Base-by-base conservation (phyloP, 1,284 basidiomycete genomes). In the Cutaneotrichosporon daszewskae region DNA sequence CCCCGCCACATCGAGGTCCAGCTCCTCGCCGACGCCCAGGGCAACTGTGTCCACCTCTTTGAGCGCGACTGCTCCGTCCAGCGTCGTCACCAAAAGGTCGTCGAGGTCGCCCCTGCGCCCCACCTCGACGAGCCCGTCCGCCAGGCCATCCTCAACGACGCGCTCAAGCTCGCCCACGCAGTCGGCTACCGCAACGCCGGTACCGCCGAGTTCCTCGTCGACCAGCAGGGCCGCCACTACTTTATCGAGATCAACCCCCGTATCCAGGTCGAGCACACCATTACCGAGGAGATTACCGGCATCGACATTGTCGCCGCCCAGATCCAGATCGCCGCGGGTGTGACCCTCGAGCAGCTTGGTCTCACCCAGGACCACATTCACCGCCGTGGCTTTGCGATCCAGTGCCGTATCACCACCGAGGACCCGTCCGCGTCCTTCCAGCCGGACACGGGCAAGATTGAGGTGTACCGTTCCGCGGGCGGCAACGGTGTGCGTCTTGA, bases 21-120 rank as follows among this genome's bases (percentile, higher is more conserved):
- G 74, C 72, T 96, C 44, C 78, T 98, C 40, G 94, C 90, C 25
- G 94, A 98, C 67, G 81, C 78, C 4, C 72, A 83, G 49, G 94
- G 94, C 43, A 95, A 96, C 77, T 87, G 86, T 28, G 88, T 98
- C 53, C 92, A 97, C 71, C 80, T 98, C 27, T 97, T 95, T 60
- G 94, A 97, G 73, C 89, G 94, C 69, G 94, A 98, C 71, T 98
- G 94, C 72, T 97, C 94, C 22, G 94, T 98, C 22, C 94, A 98
- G 72, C 79, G 94, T 58, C 81, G 94, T 52, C 92, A 98, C 74
- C 94, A 98, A 71, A 97, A 98, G 73, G 92, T 98, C 54, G 95
- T 99, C 53, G 95, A 99, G 73, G 90, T 97, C 37, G 95, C 95
- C 0, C 95, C 95, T 25, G 94, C 95, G 18, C 89, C 85, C 36